These are phyloP conservation scores for Boeremia lycopersici DNA, from an alignment of 2,329 filamentous ascomycete genomes.

Conservation along the genomic window DNA sequence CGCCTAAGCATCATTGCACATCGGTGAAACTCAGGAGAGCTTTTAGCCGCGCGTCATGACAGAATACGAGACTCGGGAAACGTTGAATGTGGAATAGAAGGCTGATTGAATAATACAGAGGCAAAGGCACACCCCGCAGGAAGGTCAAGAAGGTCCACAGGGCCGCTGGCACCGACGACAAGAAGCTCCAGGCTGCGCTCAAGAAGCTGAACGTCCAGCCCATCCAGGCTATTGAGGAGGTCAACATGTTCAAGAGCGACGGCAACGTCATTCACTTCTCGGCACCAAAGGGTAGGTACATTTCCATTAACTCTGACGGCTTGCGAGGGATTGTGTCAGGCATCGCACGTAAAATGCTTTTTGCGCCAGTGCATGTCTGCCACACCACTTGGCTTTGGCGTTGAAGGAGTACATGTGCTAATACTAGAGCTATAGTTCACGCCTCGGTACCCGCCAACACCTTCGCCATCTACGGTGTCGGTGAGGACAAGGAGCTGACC, in stretches of 20 bases:
- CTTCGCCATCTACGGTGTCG: constrained; percentile 98
- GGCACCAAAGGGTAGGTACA: constrained; percentile 84
- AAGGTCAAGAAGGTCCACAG: constrained; percentile 98
- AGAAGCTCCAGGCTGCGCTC: constrained; percentile 95
- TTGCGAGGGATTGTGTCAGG: background rate
- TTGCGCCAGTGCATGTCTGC: background rate
- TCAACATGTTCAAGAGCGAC: constrained; percentile 99
- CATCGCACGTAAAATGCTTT: background rate
- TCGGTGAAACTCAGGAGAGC: constrained; percentile 4
- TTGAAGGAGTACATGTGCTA: constrained; percentile 10
- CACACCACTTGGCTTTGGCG: background rate
- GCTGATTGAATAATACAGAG: constrained; percentile 60
- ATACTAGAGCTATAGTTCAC: constrained; percentile 69
- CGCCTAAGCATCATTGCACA: constrained; percentile 20
- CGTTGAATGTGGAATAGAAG: constrained; percentile 5
- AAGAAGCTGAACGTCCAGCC: constrained; percentile 99
- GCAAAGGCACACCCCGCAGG: constrained; percentile 97
- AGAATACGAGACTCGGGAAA: background rate
- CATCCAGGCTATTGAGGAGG: constrained; percentile 99
- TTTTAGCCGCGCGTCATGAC: background rate
- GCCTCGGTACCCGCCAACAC: constrained; percentile 97
- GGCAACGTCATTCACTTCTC: constrained; percentile 99
- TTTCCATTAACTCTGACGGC: background rate
- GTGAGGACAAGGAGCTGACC: constrained; percentile 99
- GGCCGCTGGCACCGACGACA: constrained; percentile 93